phyloP scores from a whole-genome alignment of 2,329 filamentous ascomycete genomes.

The Paracorniculantispora psalliotae region DNA sequence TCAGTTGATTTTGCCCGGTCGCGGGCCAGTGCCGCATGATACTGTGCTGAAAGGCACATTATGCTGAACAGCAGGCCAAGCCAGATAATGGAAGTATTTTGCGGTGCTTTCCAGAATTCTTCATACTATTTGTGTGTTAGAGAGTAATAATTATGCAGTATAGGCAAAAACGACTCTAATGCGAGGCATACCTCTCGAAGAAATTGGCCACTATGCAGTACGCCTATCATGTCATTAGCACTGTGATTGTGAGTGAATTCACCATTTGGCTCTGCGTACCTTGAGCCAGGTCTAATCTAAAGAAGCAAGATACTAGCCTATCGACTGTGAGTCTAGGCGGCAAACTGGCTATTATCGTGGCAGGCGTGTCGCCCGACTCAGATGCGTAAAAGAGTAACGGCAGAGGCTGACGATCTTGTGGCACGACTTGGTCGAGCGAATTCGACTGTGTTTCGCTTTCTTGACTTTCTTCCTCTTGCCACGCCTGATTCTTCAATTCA shows the following conservation, averaged over 20 bases:
- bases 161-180: neutral
- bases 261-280: neutral
- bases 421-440: neutral
- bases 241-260: neutral
- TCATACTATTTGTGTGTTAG: neutral
- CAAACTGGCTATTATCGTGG: conserved; percentile 14
- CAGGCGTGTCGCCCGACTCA: neutral
- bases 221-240: conserved; percentile 14
- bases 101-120: neutral
- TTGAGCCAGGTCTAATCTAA: conserved; percentile 21
- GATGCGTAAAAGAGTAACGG: neutral
- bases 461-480: conserved; percentile 23
- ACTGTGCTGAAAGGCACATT: neutral
- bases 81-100: neutral
- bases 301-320: conserved; percentile 31
- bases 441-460: too few relatives aligned
- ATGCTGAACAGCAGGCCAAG: conserved; percentile 5
- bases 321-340: conserved; percentile 30
- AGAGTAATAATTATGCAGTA: neutral
- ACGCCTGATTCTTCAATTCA: conserved; percentile 33
- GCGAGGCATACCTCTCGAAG: neutral
- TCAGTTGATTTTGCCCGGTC: too few relatives aligned
- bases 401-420: neutral
- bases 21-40: neutral
- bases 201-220: conserved; percentile 27